Base-by-base conservation (phyloP, 306 rosid genomes). In the Fragaria iinumae region DNA sequence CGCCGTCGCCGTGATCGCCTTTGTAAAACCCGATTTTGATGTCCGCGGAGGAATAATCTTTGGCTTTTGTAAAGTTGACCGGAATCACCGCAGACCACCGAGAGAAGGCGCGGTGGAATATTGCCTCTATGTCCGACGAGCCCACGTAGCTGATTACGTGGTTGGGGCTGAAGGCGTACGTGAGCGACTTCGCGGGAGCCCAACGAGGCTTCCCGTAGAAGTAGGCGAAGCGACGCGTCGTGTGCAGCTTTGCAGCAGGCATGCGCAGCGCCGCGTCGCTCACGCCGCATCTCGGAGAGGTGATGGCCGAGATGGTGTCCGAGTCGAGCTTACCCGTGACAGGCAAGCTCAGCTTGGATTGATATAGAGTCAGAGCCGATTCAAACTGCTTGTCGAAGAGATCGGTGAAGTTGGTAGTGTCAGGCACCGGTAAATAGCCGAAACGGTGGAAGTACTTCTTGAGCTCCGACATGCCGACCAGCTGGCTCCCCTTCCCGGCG, bases 1-100 rank as follows among this genome's bases (percentile, higher is more conserved):
- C 88, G 64, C 99, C 99, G 81, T 95, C 99, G 0, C 99, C 99
- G 82, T 95, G 98, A 70, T 95, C 91, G 0, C 97, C 96, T 4
- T 55, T 32, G 59, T 76, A 95, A 48, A 95, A 95, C 73, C 98
- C 99, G 68, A 95, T 92, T 76, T 81, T 80, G 5, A 95, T 91
- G 59, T 92, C 89, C 1, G 99, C 93, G 48, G 84, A 67, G 6
- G 64, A 59, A 83, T 88, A 92, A 9, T 68, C 69, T 14, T 4
- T 39, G 4, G 88, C 71, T 76, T 87, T 92, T 2, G 36, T 86
- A 44, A 96, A 91, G 57, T 84, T 92, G 74, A 96, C 88, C 47
- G 99, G 99, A 50, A 92, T 92, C 83, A 92, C 98, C 16, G 83
- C 75, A 10, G 96, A 87, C 99, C 99, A 96, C 66, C 99, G 85